phyloP scores from a whole-genome alignment of 2,329 filamentous ascomycete genomes.

The Diaporthe capsici region DNA sequence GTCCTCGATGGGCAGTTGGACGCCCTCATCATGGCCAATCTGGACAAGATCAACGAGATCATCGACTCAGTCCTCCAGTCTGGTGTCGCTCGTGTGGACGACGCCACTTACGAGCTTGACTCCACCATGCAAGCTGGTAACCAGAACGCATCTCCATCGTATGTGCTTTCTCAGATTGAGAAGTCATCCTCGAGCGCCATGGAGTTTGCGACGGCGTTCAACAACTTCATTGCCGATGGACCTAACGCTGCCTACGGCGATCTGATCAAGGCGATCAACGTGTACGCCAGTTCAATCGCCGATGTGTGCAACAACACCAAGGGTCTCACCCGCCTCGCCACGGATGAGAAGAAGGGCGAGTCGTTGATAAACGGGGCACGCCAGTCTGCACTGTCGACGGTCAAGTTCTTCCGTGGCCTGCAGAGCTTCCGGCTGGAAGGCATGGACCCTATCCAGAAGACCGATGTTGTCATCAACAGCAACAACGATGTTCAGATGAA shows the following conservation, averaged over 20 bases:
- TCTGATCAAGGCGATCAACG: slow-evolving; percentile 92
- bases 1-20: slow-evolving; percentile 93
- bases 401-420: slow-evolving; percentile 94
- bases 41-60: slow-evolving; percentile 96
- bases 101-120: slow-evolving; percentile 96
- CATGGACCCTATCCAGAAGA: slow-evolving; percentile 91
- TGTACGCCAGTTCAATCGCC: slow-evolving; percentile 90
- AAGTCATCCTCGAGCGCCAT: slow-evolving; percentile 95
- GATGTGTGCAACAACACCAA: slow-evolving; percentile 98
- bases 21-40: slow-evolving; percentile 85
- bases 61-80: slow-evolving; percentile 97
- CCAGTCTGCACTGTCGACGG: slow-evolving; percentile 86
- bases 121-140: slow-evolving; percentile 99
- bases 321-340: slow-evolving; percentile 91
- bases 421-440: slow-evolving; percentile 95
- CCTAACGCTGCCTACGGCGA: slow-evolving; percentile 91
- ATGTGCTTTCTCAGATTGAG: slow-evolving; percentile 96
- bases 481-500: slow-evolving; percentile 97
- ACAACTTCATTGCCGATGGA: slow-evolving; percentile 97
- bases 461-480: slow-evolving; percentile 96
- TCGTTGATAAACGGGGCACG: slow-evolving; percentile 86
- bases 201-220: slow-evolving; percentile 98
- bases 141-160: slow-evolving; percentile 95
- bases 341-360: slow-evolving; percentile 95
- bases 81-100: slow-evolving; percentile 93